phyloP scores from a whole-genome alignment of 768 basidiomycete genomes.

The Hericium rajendrae region DNA sequence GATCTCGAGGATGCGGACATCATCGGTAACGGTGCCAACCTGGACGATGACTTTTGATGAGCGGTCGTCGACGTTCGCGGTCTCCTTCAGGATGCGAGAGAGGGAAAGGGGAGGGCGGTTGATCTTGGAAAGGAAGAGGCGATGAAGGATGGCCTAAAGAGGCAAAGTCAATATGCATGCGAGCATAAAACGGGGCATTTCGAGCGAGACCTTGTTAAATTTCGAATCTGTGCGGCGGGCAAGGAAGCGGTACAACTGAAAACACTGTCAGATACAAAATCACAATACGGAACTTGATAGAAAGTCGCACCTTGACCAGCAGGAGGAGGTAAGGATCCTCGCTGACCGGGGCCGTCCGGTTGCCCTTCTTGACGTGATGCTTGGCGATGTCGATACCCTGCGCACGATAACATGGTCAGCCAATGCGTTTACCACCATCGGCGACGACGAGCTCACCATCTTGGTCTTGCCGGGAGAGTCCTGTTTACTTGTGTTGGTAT shows the following conservation, averaged over 20 bases:
- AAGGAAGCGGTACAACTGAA: conserved; percentile 95
- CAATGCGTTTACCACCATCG: conserved; percentile 16
- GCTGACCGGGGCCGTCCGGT: conserved; percentile 90
- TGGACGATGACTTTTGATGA: conserved; percentile 79
- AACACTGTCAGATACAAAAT: conserved; percentile 4
- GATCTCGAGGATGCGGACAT: conserved; percentile 73
- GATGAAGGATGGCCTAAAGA: conserved; percentile 79
- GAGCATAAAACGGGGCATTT: conserved; percentile 1
- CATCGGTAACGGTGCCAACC: conserved; percentile 93
- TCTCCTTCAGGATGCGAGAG: conserved; percentile 85
- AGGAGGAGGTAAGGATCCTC: conserved; percentile 99
- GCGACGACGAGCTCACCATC: conserved; percentile 66
- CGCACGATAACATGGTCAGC: not conserved
- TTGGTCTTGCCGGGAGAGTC: conserved; percentile 40
- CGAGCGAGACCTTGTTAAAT: conserved; percentile 78
- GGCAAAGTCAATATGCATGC: conserved; percentile 16
- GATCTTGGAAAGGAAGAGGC: conserved; percentile 93
- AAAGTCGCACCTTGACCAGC: conserved; percentile 78
- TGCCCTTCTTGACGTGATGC: conserved; percentile 99
- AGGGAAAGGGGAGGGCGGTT: conserved; percentile 96
- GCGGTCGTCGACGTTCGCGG: conserved; percentile 50
- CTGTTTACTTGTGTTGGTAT: conserved; percentile 35
- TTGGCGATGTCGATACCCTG: conserved; percentile 92
- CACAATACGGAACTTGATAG: conserved; percentile 4
- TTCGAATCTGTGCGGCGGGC: conserved; percentile 91